Evolutionary conservation across 2,329 filamentous ascomycete genomes (phyloP).

Genomic region (Xylariaceae sp.): DNA sequence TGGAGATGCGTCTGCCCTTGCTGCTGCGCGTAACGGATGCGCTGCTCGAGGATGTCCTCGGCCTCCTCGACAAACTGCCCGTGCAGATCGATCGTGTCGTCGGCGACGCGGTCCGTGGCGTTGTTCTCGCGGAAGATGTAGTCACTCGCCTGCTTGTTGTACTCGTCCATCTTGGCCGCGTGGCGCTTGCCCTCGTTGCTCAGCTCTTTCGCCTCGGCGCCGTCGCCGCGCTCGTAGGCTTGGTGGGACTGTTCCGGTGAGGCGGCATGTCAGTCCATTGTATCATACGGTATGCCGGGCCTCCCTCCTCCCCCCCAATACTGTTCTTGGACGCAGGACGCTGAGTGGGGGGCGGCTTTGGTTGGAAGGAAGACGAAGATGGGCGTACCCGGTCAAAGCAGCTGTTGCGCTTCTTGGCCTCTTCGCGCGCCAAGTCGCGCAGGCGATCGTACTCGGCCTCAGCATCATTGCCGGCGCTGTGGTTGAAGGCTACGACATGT

Average conservation of each 20-base stretch:
- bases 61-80: constrained; percentile 94
- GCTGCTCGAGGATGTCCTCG: constrained; percentile 80
- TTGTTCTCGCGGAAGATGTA: constrained; percentile 98
- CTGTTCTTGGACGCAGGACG: no score
- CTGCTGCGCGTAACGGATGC: constrained; percentile 72
- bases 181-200: constrained; percentile 79
- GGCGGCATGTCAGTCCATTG: constrained; percentile 2
- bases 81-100: constrained; percentile 89
- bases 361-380: neutral
- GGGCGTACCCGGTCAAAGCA: constrained; percentile 67
- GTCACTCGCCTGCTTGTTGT: constrained; percentile 87
- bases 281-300: neutral
- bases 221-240: constrained; percentile 81
- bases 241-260: constrained; percentile 54
- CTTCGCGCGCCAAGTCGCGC: constrained; percentile 74
- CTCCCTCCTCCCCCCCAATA: no score
- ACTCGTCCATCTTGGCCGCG: constrained; percentile 77
- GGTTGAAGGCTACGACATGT: constrained; percentile 64
- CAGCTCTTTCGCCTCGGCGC: constrained; percentile 75
- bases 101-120: constrained; percentile 64
- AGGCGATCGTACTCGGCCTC: constrained; percentile 92
- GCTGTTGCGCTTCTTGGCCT: constrained; percentile 71
- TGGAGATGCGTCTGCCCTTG: constrained; percentile 79
- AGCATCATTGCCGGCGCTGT: constrained; percentile 59
- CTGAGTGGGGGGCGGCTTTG: no score